Evolutionary conservation across 805 yeast species (phyloP), one percentile per base, ranked within the genome.

Genomic region (Nakazawaea holstii): DNA sequence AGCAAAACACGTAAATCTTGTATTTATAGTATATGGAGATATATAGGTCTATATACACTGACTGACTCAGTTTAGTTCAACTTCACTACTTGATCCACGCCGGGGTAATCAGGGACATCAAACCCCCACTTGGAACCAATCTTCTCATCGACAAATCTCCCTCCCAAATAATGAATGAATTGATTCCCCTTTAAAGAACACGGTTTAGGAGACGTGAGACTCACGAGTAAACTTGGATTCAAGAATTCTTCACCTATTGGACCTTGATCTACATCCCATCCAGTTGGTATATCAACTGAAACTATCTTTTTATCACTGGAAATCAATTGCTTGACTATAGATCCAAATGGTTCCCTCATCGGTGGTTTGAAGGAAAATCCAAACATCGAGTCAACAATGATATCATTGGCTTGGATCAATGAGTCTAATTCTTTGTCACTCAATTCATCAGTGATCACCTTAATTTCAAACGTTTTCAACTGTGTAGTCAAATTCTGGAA

Each of bases 191-290:
- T 68, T 41, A 63, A 60, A 1, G 95, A 80, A 46, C 95, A 91
- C 0, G 95, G 94, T 60, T 94, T 94, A 8, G 99, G 99, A 0
- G 96, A 97, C 0, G 98, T 91, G 42, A 94, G 68, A 43, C 95
- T 85, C 8, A 94, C 82, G 41, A 94, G 69, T 54, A 81, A 79
- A 6, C 74, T 64, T 0, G 97, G 95, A 26, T 69, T 69, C 48
- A 86, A 75, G 14, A 69, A 58, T 0, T 62, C 66, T 9, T 67
- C 64, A 1, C 62, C 57, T 0, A 69, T 64, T 0, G 94, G 95
- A 0, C 99, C 99, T 7, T 74, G 59, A 58, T 94, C 95, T 9
- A 94, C 98, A 59, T 91, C 92, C 99, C 99, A 94, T 0, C 97
- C 96, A 2, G 96, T 86, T 0, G 99, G 99, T 41, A 92, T 79